These are phyloP conservation scores for Leishmania amazonensis DNA, from an alignment of 208 protist species.

Conservation along the genomic window DNA sequence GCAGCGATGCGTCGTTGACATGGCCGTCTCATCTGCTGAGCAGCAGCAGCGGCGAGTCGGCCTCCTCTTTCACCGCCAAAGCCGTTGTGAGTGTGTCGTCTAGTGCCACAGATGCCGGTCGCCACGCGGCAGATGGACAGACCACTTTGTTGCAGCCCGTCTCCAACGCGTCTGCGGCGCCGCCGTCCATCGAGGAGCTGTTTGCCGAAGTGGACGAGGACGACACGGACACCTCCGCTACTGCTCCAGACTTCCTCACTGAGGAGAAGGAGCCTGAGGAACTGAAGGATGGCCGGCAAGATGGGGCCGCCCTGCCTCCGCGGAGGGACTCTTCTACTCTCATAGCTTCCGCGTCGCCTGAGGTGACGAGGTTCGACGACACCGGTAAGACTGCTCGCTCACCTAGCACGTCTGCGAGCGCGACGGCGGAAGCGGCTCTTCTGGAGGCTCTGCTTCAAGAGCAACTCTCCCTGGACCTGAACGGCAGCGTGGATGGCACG, in stretches of 20 bases:
- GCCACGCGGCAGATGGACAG: not conserved
- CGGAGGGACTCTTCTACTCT: not conserved
- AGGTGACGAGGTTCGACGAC: not conserved
- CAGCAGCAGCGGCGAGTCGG: too few relatives aligned
- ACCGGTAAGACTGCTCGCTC: not conserved
- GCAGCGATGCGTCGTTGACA: not conserved
- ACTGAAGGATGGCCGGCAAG: not conserved
- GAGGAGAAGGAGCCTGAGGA: not conserved
- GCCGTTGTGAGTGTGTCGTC: not conserved
- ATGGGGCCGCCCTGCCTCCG: not conserved
- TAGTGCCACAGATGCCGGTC: not conserved
- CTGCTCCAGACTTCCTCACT: not conserved
- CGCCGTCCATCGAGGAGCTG: conserved; percentile 10
- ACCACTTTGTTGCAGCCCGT: not conserved
- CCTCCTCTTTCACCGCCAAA: not conserved
- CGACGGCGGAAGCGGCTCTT: not conserved
- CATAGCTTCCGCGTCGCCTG: not conserved
- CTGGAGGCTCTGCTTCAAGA: conserved; percentile 1
- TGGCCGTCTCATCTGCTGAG: not conserved
- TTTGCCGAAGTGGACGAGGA: conserved; percentile 7
- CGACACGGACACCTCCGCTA: not conserved
- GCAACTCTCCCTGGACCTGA: not conserved
- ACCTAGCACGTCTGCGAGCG: not conserved
- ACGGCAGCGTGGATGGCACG: too few relatives aligned
- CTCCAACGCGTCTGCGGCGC: not conserved